phyloP scores from a whole-genome alignment of 176 grass and related monocot genomes.

The Lolium perenne region DNA sequence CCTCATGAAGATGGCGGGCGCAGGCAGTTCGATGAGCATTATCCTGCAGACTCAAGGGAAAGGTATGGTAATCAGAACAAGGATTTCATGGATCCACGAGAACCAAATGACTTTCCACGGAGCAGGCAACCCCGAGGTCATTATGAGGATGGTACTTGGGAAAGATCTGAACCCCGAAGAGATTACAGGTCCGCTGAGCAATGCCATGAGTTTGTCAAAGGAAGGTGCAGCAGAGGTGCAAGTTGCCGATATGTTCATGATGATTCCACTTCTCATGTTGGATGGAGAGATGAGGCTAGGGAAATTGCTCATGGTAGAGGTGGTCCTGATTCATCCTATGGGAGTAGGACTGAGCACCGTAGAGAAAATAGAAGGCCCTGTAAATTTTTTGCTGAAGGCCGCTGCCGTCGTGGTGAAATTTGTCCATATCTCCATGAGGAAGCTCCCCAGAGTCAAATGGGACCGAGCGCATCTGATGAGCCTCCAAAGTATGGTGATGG shows the following conservation, averaged over 20 bases:
- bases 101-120: conserved; percentile 61
- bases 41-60: conserved; percentile 60
- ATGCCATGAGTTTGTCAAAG: conserved; percentile 90
- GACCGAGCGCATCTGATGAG: conserved; percentile 48
- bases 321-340: conserved; percentile 66
- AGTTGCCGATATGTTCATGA: conserved; percentile 73
- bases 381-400: conserved; percentile 89
- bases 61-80: conserved; percentile 57
- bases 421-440: conserved; percentile 88
- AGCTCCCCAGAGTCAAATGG: conserved; percentile 47
- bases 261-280: conserved; percentile 67
- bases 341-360: conserved; percentile 54
- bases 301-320: conserved; percentile 55
- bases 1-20: conserved; percentile 75
- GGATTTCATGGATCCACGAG: conserved; percentile 66
- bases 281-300: conserved; percentile 72
- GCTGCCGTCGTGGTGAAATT: conserved; percentile 67
- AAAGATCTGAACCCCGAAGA: conserved; percentile 61
- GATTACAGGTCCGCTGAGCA: conserved; percentile 55
- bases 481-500: conserved; percentile 41
- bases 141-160: conserved; percentile 68
- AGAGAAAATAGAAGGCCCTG: conserved; percentile 70
- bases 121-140: conserved; percentile 55
- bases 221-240: conserved; percentile 77
- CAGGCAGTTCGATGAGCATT: conserved; percentile 53